Percentiles rank a stretch among this genome's conserved stretches.
Conservation (phyloP, 2,329 filamentous ascomycete genomes). For the Sporothrix phasma region DNA sequence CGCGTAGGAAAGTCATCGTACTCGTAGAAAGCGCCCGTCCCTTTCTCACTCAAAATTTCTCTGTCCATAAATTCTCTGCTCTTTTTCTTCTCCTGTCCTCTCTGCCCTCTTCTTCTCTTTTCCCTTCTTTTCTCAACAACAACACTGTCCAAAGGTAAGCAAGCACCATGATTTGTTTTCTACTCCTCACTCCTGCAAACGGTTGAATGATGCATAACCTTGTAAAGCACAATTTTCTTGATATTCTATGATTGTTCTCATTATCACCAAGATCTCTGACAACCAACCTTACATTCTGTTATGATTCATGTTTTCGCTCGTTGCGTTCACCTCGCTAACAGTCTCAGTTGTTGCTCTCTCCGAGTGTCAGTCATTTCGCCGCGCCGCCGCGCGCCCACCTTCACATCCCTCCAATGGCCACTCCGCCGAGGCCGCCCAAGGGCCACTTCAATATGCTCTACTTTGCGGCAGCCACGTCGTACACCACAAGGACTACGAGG, state of each 20-base stretch:
- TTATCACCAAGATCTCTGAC: constrained; percentile 67
- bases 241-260: constrained; percentile 41
- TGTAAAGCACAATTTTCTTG: constrained; percentile 31
- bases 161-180: neutral
- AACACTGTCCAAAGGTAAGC: neutral
- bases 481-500: constrained; percentile 59
- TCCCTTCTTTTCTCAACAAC: neutral
- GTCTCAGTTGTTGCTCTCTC: neutral
- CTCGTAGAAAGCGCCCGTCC: neutral
- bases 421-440: constrained; percentile 38
- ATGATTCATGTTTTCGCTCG: neutral
- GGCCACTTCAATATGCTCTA: constrained; percentile 74
- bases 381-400: neutral
- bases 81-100: neutral
- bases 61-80: constrained; percentile 5
- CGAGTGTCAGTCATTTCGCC: neutral
- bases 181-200: neutral
- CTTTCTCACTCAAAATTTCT: neutral
- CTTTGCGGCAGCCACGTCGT: constrained; percentile 66
- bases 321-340: neutral
- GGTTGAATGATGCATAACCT: constrained; percentile 25
- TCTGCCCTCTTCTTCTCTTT: neutral
- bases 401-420: constrained; percentile 27
- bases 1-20: neutral
- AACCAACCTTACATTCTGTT: constrained; percentile 12